Conservation (phyloP, 495 filamentous ascomycete species). For the Hypoxylon cercidicola region DNA sequence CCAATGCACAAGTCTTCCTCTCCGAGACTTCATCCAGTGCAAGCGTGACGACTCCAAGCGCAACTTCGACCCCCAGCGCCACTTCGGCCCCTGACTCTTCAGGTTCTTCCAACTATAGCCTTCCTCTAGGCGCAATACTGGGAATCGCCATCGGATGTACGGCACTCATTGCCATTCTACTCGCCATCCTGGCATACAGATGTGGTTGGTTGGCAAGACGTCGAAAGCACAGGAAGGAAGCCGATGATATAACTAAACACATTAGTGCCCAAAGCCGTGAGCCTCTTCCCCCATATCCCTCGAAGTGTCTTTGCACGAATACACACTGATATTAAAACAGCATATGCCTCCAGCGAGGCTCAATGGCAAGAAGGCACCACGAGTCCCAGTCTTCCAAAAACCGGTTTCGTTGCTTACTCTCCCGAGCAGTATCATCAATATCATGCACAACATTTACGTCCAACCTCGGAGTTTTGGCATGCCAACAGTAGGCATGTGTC, state of each 20-base stretch:
- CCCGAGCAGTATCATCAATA: conserved; percentile 16
- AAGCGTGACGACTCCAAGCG: too few relatives aligned
- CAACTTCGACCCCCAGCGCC: conserved; percentile 18
- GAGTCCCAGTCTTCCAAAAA: conserved; percentile 16
- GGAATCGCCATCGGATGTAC: conserved; percentile 35
- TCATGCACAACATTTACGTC: conserved; percentile 9
- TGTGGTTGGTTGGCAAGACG: conserved; percentile 32
- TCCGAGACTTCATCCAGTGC: neutral
- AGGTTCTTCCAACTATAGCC: conserved; percentile 9
- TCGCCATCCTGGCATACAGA: conserved; percentile 31
- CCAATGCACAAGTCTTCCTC: conserved; percentile 32
- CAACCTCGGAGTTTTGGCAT: conserved; percentile 18
- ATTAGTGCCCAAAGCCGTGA: conserved; percentile 13
- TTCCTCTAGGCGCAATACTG: conserved; percentile 31
- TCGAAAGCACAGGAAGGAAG: conserved; percentile 23
- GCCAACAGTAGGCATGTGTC: conserved; percentile 24
- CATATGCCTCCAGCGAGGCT: conserved; percentile 17
- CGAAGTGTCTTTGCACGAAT: neutral
- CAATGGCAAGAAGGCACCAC: conserved; percentile 20
- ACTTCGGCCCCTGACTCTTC: conserved; percentile 1
- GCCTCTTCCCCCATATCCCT: neutral
- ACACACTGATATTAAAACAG: conserved; percentile 8
- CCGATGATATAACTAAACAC: conserved; percentile 6
- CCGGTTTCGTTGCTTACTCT: conserved; percentile 26
- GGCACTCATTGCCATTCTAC: conserved; percentile 27